Base-by-base conservation (phyloP, 345 rosid genomes). In the Pelargonium nanum region DNA sequence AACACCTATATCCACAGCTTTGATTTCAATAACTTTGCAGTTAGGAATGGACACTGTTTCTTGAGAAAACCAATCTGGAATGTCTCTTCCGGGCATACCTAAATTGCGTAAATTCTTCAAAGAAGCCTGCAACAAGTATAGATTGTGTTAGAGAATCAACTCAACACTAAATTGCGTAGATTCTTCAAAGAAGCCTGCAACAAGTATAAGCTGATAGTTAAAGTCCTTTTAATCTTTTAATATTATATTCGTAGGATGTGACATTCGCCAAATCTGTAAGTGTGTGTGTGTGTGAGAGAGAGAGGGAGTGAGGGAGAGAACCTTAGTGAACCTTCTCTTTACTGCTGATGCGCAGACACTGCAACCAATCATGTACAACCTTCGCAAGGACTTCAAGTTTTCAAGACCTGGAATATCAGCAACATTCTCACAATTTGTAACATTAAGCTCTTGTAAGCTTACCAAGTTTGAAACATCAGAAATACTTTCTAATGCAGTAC, bases 11-110 rank as follows among this genome's bases (percentile, higher is more conserved):
- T 82, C 59, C 55, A 85, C 60, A 19, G 74, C 83, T 66, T 34
- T 80, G 25, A 88, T 66, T 57, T 72, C 58, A 0, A 26, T 55
- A 76, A 77, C 84, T 24, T 62, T 73, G 0, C 52, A 83, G 64
- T 76, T 67, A 22, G 81, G 58, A 51, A 66, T 80, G 0, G n/a
- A 60, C 12, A 75, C 55, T 4, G 22, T 52, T 8, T 73, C 80
- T 44, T 65, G 77, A 26, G 70, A 55, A 65, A 83, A 79, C 91
- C 91, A 88, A 51, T 64, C 55, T 7, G 92, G 92, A 44, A 80
- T 61, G 44, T 58, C 69, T 56, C 80, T 77, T 57, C 89, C 92
- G 16, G 92, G 89, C 60, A 88, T 60, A 58, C 85, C 80, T 28
- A 82, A 68, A 66, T 70, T 55, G 64, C 22, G 28, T 26, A 85